phyloP scores from a whole-genome alignment of 129 eudicot genomes.

The Chrysanthemum lavandulifolium region DNA sequence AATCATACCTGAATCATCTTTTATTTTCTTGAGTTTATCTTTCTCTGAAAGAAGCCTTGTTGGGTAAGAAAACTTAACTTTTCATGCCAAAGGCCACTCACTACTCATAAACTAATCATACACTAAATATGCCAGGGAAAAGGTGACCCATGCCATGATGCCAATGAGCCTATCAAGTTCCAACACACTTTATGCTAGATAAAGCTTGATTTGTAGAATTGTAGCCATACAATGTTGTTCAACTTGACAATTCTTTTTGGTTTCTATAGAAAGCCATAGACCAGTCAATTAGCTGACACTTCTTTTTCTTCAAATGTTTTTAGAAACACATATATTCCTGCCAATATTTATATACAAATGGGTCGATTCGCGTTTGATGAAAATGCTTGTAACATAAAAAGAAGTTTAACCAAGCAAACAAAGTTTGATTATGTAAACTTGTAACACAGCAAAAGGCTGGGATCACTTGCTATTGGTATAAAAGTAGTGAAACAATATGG shows the following conservation, averaged over 20 bases:
- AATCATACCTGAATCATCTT: background rate
- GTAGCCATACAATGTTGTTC: conserved; percentile 31
- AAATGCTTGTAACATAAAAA: no score
- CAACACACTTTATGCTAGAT: conserved; percentile 25
- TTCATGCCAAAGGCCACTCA: conserved; percentile 27
- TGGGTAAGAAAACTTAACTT: conserved; percentile 33
- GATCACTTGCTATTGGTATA: conserved; percentile 13
- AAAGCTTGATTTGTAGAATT: conserved; percentile 30
- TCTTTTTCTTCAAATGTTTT: background rate
- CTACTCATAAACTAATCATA: conserved; percentile 33
- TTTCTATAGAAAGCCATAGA: conserved; percentile 8
- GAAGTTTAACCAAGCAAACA: no score
- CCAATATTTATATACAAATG: no score
- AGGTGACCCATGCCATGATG: conserved; percentile 27
- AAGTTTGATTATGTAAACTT: background rate
- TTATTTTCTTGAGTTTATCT: conserved; percentile 1
- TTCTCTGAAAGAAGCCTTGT: conserved; percentile 27
- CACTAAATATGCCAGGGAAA: conserved; percentile 10
- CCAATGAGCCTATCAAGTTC: conserved; percentile 23
- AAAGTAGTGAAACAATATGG: conserved; percentile 13
- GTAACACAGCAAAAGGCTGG: conserved; percentile 5
- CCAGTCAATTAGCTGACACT: conserved; percentile 22
- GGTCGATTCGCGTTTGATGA: no score
- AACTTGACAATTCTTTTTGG: conserved; percentile 31
- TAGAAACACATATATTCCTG: background rate